phyloP scores from a whole-genome alignment of 2,329 filamentous ascomycete genomes.

The Trichoderma sp. region DNA sequence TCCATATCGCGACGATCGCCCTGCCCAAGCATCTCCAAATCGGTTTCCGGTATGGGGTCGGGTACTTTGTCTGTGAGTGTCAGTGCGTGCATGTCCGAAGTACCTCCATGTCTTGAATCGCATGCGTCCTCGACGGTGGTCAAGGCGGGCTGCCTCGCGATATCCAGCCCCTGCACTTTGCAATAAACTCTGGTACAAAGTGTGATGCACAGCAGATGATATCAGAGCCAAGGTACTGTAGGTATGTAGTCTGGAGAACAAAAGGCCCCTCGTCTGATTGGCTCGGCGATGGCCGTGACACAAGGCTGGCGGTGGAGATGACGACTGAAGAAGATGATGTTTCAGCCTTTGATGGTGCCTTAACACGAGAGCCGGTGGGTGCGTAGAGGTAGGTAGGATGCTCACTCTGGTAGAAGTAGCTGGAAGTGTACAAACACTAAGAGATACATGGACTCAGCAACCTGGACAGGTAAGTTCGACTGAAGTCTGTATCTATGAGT shows the following conservation, averaged over 20 bases:
- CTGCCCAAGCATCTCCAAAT: too few species aligned
- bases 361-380: not conserved
- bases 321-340: slow-evolving; percentile 5
- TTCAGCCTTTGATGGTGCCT: not conserved
- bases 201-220: not conserved
- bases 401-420: not conserved
- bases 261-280: not conserved
- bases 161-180: not conserved
- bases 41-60: too few species aligned
- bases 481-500: too few species aligned
- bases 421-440: not conserved
- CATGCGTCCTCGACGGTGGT: not conserved
- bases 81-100: not conserved
- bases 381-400: not conserved
- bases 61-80: not conserved
- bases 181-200: too few species aligned
- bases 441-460: too few species aligned
- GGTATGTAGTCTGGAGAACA: not conserved
- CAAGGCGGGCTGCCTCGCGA: slow-evolving; percentile 19
- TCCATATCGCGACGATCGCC: too few species aligned
- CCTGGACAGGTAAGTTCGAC: too few species aligned
- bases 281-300: not conserved
- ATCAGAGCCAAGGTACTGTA: too few species aligned
- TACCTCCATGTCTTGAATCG: too few species aligned
- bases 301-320: slow-evolving; percentile 2